Base-by-base conservation (phyloP, 192 early-diverging fungal genomes). In the Backusella morwellensis region DNA sequence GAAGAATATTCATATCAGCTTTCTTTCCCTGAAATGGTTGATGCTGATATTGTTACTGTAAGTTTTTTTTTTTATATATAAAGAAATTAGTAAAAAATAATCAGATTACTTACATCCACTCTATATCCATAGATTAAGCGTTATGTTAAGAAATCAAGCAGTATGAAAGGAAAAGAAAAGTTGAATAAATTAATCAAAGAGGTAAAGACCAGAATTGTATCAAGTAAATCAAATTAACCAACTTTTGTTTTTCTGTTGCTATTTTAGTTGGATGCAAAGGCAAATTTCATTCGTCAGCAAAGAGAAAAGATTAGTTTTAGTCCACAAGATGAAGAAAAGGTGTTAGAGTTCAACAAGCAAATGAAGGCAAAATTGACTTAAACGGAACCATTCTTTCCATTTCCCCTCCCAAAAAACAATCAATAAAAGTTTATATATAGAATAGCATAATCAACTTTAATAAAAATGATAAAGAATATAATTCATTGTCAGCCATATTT, bases 11-110 rank as follows among this genome's bases (percentile, higher is more conserved):
- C 91, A 29, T 84, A 86, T 26, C 92, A 91, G 40, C 96, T 99
- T 75, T 90, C 94, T 7, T 99, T 99, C 90, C 97, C 98, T 12
- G 98, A 99, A 82, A 86, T 97, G 82, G 89, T 86, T 35, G 92
- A 96, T 38, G 97, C 97, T 4, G 95, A 92, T 6, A 88, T 97
- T 68, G 82, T 97, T 21, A 90, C 93, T 72, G 85, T 90, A 77
- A 69, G 80, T 75, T 54, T 54, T 12, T 47, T 12, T 5, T n/a
- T n/a, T n/a, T 66, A 70, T 12, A 23, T 75, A 79, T 15, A 26
- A 11, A 29, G 6, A n/a, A 34, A 19, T 15, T 23, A 34, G 14
- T 6, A 21, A 35, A 40, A 29, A 56, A 32, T 4, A 34, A 6
- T 21, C 11, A 71, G 3, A 1, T 54, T 54, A 9, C 21, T n/a